Percentiles rank a stretch among this genome's conserved stretches.
These are phyloP conservation scores for Lactarius deliciosus DNA, from an alignment of 768 basidiomycete species.

Conservation along the genomic window DNA sequence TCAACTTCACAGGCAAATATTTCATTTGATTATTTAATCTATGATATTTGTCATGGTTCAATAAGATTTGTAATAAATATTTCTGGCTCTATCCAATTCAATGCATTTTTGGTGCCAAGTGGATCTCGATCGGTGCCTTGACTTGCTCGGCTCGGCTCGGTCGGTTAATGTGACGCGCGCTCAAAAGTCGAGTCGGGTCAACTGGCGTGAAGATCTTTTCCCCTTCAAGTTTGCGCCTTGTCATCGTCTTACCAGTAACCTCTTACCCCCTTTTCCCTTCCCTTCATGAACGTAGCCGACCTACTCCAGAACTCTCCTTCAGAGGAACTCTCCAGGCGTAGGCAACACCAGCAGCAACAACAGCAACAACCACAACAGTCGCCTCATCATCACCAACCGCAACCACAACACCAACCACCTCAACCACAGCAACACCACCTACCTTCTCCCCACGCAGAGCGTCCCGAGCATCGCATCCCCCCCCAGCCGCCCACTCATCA, in stretches of 20 bases:
- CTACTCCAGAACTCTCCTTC: slow-evolving; percentile 71
- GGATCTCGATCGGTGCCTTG: neutral
- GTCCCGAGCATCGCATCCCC: slow-evolving; percentile 30
- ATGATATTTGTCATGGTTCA: too few species aligned
- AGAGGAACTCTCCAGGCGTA: slow-evolving; percentile 44
- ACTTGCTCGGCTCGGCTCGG: neutral
- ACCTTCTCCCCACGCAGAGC: slow-evolving; percentile 32
- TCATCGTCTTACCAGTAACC: neutral
- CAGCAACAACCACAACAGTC: slow-evolving; percentile 33
- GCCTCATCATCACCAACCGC: slow-evolving; percentile 32
- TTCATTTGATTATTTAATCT: too few species aligned
- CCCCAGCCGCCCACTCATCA: slow-evolving; percentile 29
- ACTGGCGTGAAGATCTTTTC: slow-evolving; percentile 2
- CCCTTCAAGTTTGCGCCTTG: neutral
- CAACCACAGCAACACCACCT: slow-evolving; percentile 33
- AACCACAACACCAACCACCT: slow-evolving; percentile 33
- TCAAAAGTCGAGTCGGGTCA: slow-evolving; percentile 1
- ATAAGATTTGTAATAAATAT: neutral
- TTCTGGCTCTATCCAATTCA: neutral
- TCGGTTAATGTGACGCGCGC: neutral
- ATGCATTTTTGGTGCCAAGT: too few species aligned
- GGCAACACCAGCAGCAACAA: slow-evolving; percentile 32
- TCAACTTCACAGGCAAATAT: too few species aligned
- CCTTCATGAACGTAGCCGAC: slow-evolving; percentile 65
- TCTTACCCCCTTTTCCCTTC: slow-evolving; percentile 18